phyloP scores from a whole-genome alignment of 2,329 filamentous ascomycete genomes.

The Fusarium decemcellulare region DNA sequence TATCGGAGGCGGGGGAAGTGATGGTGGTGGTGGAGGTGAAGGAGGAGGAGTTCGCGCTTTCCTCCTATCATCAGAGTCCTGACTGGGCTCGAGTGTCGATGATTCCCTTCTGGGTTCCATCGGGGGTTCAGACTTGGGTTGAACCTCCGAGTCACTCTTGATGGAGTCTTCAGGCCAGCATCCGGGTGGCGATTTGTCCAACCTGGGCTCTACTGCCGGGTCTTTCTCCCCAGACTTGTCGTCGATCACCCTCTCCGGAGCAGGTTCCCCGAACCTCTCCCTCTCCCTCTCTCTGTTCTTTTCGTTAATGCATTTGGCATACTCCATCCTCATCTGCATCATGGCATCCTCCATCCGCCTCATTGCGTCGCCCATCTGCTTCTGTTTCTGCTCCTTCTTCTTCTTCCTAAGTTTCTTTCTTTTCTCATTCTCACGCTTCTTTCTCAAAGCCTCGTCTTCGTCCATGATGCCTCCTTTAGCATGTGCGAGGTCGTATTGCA shows the following conservation, averaged over 20 bases:
- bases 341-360: conserved; percentile 43
- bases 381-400: conserved; percentile 44
- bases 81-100: conserved; percentile 11
- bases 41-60: not conserved
- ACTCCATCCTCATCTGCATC: conserved; percentile 44
- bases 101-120: conserved; percentile 16
- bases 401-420: conserved; percentile 44
- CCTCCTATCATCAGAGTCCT: conserved; percentile 27
- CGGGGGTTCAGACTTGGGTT: conserved; percentile 11
- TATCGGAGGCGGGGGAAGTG: not conserved
- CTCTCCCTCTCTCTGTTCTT: conserved; percentile 25
- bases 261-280: conserved; percentile 16
- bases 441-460: conserved; percentile 58
- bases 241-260: conserved; percentile 8
- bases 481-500: conserved; percentile 73
- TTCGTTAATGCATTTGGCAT: conserved; percentile 34
- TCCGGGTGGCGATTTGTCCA: conserved; percentile 28
- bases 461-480: conserved; percentile 69
- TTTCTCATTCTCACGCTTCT: conserved; percentile 44
- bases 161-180: conserved; percentile 41
- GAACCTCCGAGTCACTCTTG: conserved; percentile 33
- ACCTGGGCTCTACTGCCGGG: conserved; percentile 14
- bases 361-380: conserved; percentile 46
- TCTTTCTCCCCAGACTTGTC: conserved; percentile 27
- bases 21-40: not conserved